These are phyloP conservation scores for Fusarium cyanostomum DNA, from an alignment of 2,329 filamentous ascomycete species.

Conservation along the genomic window DNA sequence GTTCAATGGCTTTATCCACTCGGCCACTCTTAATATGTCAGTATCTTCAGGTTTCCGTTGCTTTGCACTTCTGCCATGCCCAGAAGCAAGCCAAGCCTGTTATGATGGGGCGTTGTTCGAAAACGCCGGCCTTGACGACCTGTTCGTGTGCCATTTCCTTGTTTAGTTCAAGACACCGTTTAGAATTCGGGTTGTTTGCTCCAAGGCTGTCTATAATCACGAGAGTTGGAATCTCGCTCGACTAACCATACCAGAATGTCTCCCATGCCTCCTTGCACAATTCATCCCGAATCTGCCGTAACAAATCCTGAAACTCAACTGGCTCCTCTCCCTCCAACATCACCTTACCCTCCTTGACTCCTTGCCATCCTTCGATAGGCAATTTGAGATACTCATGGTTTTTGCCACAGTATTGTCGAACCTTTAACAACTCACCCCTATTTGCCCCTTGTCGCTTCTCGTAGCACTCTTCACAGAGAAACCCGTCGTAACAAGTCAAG, in stretches of 20 bases:
- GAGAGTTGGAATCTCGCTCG: too few species aligned
- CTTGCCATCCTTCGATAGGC: conserved; percentile 32
- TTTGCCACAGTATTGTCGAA: conserved; percentile 19
- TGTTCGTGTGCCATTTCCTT: too few species aligned
- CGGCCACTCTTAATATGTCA: too few species aligned
- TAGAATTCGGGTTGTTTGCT: too few species aligned
- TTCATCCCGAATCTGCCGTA: conserved; percentile 14
- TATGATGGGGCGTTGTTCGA: too few species aligned
- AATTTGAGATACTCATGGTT: conserved; percentile 27
- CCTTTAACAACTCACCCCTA: conserved; percentile 9
- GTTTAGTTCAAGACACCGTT: too few species aligned
- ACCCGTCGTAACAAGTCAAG: conserved; percentile 2
- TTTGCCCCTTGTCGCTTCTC: conserved; percentile 18
- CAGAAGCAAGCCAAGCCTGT: too few species aligned
- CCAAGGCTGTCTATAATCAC: not conserved
- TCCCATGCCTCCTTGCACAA: conserved; percentile 25
- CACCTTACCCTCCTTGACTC: conserved; percentile 29
- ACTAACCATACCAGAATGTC: conserved; percentile 13
- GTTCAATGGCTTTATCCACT: too few species aligned
- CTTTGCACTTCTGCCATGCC: too few species aligned
- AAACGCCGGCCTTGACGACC: too few species aligned
- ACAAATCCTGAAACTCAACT: conserved; percentile 23
- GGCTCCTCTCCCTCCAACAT: conserved; percentile 31
- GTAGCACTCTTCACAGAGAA: conserved; percentile 30
- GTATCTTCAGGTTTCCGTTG: too few species aligned